These are phyloP conservation scores for Infundibulicybe gibba DNA, from an alignment of 768 basidiomycete species.

Conservation along the genomic window DNA sequence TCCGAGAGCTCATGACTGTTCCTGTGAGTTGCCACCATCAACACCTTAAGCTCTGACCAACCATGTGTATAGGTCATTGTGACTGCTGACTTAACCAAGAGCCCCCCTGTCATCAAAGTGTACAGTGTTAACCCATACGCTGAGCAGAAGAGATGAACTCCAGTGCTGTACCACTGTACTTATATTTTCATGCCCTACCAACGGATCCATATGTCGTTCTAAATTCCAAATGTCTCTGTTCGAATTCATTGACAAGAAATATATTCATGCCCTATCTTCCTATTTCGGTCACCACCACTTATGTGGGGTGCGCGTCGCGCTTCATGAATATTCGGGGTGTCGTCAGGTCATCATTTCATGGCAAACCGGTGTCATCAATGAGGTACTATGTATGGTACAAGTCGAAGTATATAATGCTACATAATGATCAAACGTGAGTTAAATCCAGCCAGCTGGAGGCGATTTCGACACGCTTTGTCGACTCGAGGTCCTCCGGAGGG, in stretches of 20 bases:
- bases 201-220: too few species aligned
- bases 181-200: constrained; percentile 21
- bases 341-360: too few species aligned
- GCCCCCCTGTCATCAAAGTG: constrained; percentile 95
- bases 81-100: constrained; percentile 93
- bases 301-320: too few species aligned
- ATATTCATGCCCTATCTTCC: too few species aligned
- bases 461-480: constrained; percentile 22
- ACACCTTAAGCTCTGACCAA: constrained; percentile 3
- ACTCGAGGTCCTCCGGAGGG: constrained; percentile 21
- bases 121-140: constrained; percentile 94
- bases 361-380: too few species aligned
- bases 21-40: constrained; percentile 52
- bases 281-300: too few species aligned
- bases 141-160: constrained; percentile 39
- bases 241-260: too few species aligned
- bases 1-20: constrained; percentile 89
- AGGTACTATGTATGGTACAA: too few species aligned
- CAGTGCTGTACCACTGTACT: constrained; percentile 11
- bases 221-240: too few species aligned
- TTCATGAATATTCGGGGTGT: too few species aligned
- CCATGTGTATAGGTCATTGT: constrained; percentile 70
- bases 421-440: constrained; percentile 5
- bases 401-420: too few species aligned
- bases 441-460: constrained; percentile 49